Conservation (phyloP, 1,284 basidiomycete genomes). For the Cystobasidium pallidum region DNA sequence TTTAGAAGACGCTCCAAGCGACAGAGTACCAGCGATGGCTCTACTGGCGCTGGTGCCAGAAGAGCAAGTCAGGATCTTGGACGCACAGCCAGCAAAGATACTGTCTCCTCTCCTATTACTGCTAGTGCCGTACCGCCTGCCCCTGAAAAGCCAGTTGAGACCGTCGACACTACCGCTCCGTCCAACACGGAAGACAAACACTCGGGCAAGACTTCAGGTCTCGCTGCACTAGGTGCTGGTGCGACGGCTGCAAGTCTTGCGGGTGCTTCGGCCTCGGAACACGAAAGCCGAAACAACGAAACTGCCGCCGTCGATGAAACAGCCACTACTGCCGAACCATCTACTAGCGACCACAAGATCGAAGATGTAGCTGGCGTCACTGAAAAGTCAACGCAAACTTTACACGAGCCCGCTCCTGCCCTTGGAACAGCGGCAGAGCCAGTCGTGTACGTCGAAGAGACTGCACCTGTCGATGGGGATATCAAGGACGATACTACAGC, state of each 20-base stretch:
- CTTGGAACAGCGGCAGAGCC: slow-evolving; percentile 13
- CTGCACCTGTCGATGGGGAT: slow-evolving; percentile 3
- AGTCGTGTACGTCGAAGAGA: slow-evolving; percentile 15
- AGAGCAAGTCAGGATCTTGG: slow-evolving; percentile 24
- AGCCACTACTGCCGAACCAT: slow-evolving; percentile 10
- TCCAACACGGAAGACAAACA: slow-evolving; percentile 1
- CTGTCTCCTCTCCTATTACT: slow-evolving; percentile 10
- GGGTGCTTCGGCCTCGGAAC: no score
- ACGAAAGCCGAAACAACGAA: slow-evolving; percentile 6
- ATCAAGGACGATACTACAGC: not conserved
- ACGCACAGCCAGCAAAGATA: slow-evolving; percentile 21
- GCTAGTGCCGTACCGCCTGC: slow-evolving; percentile 13
- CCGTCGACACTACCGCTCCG: not conserved
- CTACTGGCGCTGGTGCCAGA: not conserved
- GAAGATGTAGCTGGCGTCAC: slow-evolving; percentile 2
- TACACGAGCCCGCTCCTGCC: slow-evolving; percentile 13
- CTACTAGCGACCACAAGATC: slow-evolving; percentile 13
- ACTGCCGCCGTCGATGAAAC: not conserved
- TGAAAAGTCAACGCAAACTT: slow-evolving; percentile 1
- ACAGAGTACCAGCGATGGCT: slow-evolving; percentile 22
- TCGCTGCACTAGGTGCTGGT: slow-evolving; percentile 6
- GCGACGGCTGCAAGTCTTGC: not conserved
- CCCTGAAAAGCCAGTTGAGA: slow-evolving; percentile 12
- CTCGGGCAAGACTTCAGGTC: not conserved
- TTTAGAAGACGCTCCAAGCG: slow-evolving; percentile 39